These are phyloP conservation scores for Neurospora sp. DNA, from an alignment of 495 filamentous ascomycete genomes.

Conservation along the genomic window DNA sequence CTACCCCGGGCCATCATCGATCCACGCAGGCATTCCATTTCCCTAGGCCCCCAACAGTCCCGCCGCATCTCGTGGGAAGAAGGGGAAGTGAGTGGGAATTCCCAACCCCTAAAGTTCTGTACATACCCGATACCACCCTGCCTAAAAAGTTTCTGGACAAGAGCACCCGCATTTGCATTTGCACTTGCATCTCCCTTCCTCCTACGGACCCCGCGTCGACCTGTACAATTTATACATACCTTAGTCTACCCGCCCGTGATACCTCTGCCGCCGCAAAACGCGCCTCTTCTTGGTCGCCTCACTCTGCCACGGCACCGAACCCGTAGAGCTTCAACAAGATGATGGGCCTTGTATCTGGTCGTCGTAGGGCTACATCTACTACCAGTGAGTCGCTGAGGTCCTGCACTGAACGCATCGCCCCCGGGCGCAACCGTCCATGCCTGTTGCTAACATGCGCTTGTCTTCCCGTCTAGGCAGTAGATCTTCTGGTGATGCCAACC, in stretches of 20 bases:
- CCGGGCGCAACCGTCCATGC: not conserved
- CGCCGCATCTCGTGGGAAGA: not conserved
- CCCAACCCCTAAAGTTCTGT: not conserved
- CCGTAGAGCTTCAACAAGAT: slow-evolving; percentile 6
- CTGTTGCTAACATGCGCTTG: slow-evolving; percentile 7
- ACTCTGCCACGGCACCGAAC: not conserved
- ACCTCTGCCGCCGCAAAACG: not conserved
- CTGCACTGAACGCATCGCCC: not conserved
- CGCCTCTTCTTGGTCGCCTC: not conserved
- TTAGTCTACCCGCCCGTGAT: not conserved
- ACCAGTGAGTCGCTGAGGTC: slow-evolving; percentile 23
- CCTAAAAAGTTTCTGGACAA: not conserved
- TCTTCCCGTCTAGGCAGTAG: slow-evolving; percentile 31
- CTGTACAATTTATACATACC: not conserved
- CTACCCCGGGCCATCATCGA: not conserved
- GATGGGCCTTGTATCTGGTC: slow-evolving; percentile 25
- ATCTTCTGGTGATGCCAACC: slow-evolving; percentile 32
- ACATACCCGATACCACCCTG: not conserved
- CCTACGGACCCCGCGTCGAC: not conserved
- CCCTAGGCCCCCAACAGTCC: not conserved
- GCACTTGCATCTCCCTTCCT: not conserved
- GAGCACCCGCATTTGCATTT: not conserved
- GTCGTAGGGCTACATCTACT: slow-evolving; percentile 27
- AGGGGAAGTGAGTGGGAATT: not conserved
- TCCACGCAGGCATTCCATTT: not conserved